Conservation (phyloP, 148 eudicot genomes). For the Rhododendron ferrugineum region DNA sequence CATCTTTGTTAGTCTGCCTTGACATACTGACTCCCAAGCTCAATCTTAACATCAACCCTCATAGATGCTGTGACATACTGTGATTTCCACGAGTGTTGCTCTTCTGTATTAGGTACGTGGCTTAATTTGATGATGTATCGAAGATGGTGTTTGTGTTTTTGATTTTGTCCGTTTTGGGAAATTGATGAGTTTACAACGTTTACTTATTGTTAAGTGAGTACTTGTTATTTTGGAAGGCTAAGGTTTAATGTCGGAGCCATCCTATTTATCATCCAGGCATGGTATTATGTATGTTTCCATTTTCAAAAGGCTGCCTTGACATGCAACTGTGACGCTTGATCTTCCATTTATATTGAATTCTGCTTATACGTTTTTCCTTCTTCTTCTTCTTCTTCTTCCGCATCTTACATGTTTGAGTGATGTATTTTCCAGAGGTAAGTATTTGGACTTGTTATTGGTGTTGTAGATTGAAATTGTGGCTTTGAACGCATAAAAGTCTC, state of each 20-base stretch:
- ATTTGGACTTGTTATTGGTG: not conserved
- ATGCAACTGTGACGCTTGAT: not conserved
- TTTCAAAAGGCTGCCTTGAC: not conserved
- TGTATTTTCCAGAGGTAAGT: not conserved
- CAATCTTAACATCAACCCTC: not conserved
- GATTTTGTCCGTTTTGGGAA: not conserved
- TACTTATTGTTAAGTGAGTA: not conserved
- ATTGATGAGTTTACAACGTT: not conserved
- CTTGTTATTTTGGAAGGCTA: not conserved
- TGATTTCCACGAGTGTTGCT: not conserved
- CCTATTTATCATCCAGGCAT: not conserved
- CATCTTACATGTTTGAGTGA: not conserved
- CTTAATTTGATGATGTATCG: not conserved
- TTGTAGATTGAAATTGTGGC: not conserved
- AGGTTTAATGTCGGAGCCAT: not conserved
- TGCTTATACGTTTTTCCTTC: not conserved
- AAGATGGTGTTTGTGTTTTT: not conserved
- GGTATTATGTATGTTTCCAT: not conserved
- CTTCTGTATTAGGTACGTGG: not conserved
- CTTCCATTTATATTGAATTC: not conserved
- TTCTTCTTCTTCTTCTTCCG: not conserved
- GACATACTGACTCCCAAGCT: not conserved
- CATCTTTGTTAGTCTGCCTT: not conserved
- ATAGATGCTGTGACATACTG: not conserved
- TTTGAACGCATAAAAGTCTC: not conserved